phyloP scores from a whole-genome alignment of 2,329 filamentous ascomycete species.

The Ceratocystis lukuohia region DNA sequence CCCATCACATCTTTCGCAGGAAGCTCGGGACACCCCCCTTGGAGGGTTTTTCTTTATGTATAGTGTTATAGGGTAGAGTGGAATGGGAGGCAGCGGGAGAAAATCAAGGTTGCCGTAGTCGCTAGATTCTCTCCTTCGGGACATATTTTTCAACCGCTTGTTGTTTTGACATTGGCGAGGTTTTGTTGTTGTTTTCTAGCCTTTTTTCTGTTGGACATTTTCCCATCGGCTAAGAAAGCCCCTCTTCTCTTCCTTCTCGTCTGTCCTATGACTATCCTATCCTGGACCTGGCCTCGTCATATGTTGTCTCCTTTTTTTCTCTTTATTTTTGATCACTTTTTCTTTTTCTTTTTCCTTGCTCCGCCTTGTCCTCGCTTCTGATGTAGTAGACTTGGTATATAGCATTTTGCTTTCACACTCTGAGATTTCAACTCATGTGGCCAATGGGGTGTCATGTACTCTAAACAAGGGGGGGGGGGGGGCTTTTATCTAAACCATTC shows the following conservation, averaged over 20 bases:
- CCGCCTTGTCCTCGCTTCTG: neutral
- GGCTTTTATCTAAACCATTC: neutral
- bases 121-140: conserved; percentile 4
- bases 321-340: neutral
- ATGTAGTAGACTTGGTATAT: neutral
- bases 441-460: neutral
- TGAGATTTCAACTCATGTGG: no score
- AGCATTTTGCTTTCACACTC: no score
- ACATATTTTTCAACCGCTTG: neutral
- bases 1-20: neutral
- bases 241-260: neutral
- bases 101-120: conserved; percentile 3
- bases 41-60: no score
- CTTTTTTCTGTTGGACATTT: no score
- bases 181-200: neutral
- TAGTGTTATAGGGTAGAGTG: neutral
- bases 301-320: neutral
- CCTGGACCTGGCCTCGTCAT: no score
- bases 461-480: neutral
- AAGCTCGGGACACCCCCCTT: neutral
- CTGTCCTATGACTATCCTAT: neutral
- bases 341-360: neutral
- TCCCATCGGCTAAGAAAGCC: no score
- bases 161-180: conserved; percentile 3
- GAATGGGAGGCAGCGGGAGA: neutral